phyloP scores from a whole-genome alignment of 1,284 basidiomycete genomes.

The Cutaneotrichosporon cavernicola region DNA sequence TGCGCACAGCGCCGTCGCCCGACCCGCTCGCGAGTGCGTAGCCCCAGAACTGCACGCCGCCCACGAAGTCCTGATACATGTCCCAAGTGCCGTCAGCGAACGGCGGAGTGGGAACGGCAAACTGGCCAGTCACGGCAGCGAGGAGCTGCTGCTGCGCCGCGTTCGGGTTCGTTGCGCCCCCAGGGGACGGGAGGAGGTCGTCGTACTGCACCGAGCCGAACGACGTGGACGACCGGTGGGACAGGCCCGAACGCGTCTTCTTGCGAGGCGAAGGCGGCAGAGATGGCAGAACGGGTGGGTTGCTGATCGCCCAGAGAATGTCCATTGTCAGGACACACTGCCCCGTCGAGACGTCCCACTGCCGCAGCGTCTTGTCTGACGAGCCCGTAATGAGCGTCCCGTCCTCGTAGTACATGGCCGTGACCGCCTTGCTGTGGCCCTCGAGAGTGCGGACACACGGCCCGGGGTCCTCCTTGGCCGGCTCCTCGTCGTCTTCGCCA shows the following conservation, averaged over 20 bases:
- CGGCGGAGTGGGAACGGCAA: conserved; percentile 79
- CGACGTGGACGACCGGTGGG: conserved; percentile 48
- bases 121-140: conserved; percentile 55
- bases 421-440: conserved; percentile 89
- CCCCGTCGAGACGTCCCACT: conserved; percentile 96
- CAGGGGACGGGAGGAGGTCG: conserved; percentile 43
- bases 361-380: conserved; percentile 94
- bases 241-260: conserved; percentile 31
- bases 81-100: conserved; percentile 87
- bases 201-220: conserved; percentile 56
- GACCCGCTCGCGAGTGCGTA: conserved; percentile 95
- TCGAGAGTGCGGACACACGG: conserved; percentile 76
- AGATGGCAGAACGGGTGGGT: conserved; percentile 63
- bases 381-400: conserved; percentile 93
- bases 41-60: conserved; percentile 97
- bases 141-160: conserved; percentile 6
- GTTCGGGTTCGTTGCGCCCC: conserved; percentile 16
- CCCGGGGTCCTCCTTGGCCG: conserved; percentile 57
- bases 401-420: conserved; percentile 92
- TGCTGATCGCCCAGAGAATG: conserved; percentile 98
- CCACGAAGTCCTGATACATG: conserved; percentile 96
- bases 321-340: conserved; percentile 99
- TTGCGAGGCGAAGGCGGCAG: conserved; percentile 46
- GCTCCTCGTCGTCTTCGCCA: conserved; percentile 32
- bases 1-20: conserved; percentile 92